Percentiles rank a stretch among this genome's conserved stretches.
phyloP scores from a whole-genome alignment of 306 rosid genomes.

The Citrullus colocynthis region DNA sequence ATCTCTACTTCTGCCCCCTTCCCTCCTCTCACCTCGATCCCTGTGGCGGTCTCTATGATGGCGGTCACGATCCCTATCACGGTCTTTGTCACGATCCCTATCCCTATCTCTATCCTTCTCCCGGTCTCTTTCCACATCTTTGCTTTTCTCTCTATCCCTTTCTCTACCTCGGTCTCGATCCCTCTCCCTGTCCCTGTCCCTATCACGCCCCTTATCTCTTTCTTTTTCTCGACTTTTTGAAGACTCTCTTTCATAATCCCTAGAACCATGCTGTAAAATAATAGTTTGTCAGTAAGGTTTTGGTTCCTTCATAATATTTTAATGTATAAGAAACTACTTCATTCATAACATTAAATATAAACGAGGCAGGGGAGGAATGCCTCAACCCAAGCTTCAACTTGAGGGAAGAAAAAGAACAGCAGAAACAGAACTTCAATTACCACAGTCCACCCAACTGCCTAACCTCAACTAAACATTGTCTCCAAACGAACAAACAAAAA shows the following conservation, averaged over 20 bases:
- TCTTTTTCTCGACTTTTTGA: conserved; percentile 88
- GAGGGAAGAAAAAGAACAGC: neutral
- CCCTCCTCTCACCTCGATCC: conserved; percentile 69
- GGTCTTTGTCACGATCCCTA: conserved; percentile 40
- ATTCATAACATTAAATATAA: neutral
- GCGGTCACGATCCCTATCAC: conserved; percentile 40
- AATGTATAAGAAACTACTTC: neutral
- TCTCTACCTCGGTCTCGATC: conserved; percentile 23
- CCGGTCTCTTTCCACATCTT: conserved; percentile 32
- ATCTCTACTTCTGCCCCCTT: conserved; percentile 66
- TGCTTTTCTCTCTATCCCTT: conserved; percentile 14
- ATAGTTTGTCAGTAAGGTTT: neutral
- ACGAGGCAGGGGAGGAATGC: neutral
- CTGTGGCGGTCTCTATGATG: conserved; percentile 37
- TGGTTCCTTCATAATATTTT: neutral
- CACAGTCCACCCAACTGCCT: neutral
- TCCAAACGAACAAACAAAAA: neutral
- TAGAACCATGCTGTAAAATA: conserved; percentile 54
- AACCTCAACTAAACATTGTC: neutral
- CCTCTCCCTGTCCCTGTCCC: conserved; percentile 23
- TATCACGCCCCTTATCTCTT: conserved; percentile 57
- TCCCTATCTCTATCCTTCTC: conserved; percentile 41
- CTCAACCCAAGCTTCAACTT: neutral
- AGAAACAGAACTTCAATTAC: neutral
- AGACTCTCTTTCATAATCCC: conserved; percentile 73